Conservation (phyloP, 2,329 filamentous ascomycete species). For the Lachnellula occidentalis region DNA sequence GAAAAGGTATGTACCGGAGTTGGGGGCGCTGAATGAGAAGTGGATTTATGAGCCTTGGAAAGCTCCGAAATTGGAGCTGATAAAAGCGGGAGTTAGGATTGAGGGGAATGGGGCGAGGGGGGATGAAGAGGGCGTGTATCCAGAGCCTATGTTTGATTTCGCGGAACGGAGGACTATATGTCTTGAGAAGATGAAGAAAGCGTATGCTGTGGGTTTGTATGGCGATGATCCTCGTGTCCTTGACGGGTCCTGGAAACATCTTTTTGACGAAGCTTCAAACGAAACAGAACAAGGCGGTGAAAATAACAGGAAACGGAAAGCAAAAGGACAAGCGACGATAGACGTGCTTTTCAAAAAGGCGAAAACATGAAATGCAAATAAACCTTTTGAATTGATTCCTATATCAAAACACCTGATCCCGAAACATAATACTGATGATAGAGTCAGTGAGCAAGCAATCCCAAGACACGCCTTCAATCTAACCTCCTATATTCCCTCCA, state of each 20-base stretch:
- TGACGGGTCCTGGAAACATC: conserved; percentile 50
- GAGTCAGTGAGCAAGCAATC: not conserved
- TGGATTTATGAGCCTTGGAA: conserved; percentile 80
- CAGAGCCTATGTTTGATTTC: conserved; percentile 76
- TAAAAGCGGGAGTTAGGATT: conserved; percentile 59
- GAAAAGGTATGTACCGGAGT: conserved; percentile 60
- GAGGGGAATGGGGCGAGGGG: conserved; percentile 45
- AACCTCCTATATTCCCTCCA: not conserved
- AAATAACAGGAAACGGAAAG: conserved; percentile 9
- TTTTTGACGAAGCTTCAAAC: conserved; percentile 37
- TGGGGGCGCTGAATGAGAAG: conserved; percentile 55
- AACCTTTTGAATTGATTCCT: not conserved
- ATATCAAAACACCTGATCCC: not conserved
- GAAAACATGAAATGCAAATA: conserved; percentile 7
- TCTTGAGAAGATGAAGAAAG: conserved; percentile 63
- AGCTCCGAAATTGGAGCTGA: conserved; percentile 62
- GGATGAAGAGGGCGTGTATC: conserved; percentile 50
- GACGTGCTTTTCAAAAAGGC: conserved; percentile 20
- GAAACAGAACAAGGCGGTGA: conserved; percentile 13
- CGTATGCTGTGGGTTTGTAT: conserved; percentile 59
- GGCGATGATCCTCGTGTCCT: conserved; percentile 57
- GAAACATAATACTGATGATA: not conserved
- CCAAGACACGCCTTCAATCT: not conserved
- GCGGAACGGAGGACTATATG: conserved; percentile 55
- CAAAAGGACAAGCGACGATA: conserved; percentile 20